Evolutionary conservation across 768 basidiomycete species (phyloP), one percentile per base, ranked within the genome.

Genomic region (Lactarius evosmus): DNA sequence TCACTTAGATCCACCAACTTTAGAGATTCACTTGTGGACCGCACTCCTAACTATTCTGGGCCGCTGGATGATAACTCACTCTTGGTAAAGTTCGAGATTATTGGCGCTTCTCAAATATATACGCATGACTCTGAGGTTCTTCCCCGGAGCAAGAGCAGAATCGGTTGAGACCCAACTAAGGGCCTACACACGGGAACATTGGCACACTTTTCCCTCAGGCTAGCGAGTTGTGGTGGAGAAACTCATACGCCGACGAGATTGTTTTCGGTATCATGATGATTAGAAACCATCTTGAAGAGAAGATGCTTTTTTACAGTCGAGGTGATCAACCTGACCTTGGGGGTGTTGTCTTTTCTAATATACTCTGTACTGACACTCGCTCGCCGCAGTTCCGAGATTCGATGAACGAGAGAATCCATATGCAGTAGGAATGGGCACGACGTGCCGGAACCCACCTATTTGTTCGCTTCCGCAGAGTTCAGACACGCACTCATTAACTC

Each of bases 341-440:
- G 44, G 49, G 63, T 29, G 22, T 32, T 33, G 7, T 36, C 8
- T 9, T 49, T 8, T 38, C 11, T 19, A 7, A 12, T 46, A 4
- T 4, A 30, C 16, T 7, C 9, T 11, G 19, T 46, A 14, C 36
- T 53, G 44, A 57, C n/a, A 17, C 11, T n/a, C 19, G 22, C 22
- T 19, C 22, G 19, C 22, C 19, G 9, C 12, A 65, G 64, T 46
- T 34, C 7, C 49, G 60, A 4, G 55, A n/a, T 1, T 40, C 40
- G 2, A 66, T 69, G 25, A 66, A 69, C 40, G 67, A 66, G 61
- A 65, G 56, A 36, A 53, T 68, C 7, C 53, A 52, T 7, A 36
- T 30, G 2, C 56, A 55, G 19, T 29, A 5, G 59, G 19, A n/a
- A 7, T 2, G 38, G 46, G 44, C 56, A 51, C 12, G 30, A 53